Conservation (phyloP, 1,284 basidiomycete species). For the Tetrapyrgos nigripes region DNA sequence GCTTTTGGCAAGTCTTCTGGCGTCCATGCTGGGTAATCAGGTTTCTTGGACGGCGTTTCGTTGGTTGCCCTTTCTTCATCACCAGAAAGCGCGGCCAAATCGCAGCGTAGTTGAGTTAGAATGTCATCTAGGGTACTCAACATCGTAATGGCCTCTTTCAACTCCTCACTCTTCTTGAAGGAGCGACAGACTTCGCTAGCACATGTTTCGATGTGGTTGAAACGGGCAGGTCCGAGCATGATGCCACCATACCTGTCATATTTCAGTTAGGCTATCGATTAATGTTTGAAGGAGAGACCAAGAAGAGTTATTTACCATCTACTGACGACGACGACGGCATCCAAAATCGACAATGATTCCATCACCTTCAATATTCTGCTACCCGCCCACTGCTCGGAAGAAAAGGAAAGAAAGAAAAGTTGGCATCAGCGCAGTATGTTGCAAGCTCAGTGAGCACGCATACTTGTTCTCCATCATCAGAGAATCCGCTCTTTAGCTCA, state of each 20-base stretch:
- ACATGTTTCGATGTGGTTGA: constrained; percentile 79
- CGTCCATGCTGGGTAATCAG: constrained; percentile 47
- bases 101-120: constrained; percentile 58
- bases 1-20: constrained; percentile 50
- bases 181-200: constrained; percentile 72
- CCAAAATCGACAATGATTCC: constrained; percentile 64
- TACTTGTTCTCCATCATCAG: constrained; percentile 81
- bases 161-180: constrained; percentile 70
- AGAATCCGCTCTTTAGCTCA: constrained; percentile 61
- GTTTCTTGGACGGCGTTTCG: constrained; percentile 26
- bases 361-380: constrained; percentile 70
- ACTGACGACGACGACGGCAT: constrained; percentile 75
- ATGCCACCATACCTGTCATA: constrained; percentile 77
- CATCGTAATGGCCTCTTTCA: constrained; percentile 62
- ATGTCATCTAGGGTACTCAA: constrained; percentile 68
- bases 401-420: too few species aligned
- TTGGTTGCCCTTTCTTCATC: not conserved
- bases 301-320: constrained; percentile 60
- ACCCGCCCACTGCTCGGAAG: constrained; percentile 73
- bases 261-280: constrained; percentile 3
- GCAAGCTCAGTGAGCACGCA: too few species aligned
- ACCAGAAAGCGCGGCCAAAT: constrained; percentile 42
- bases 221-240: constrained; percentile 68
- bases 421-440: too few species aligned
- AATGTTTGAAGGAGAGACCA: constrained; percentile 1